Evolutionary conservation across 1,139 yeast genomes (phyloP), one percentile per base, ranked within the genome.

Genomic region (Taiozyma sp.): DNA sequence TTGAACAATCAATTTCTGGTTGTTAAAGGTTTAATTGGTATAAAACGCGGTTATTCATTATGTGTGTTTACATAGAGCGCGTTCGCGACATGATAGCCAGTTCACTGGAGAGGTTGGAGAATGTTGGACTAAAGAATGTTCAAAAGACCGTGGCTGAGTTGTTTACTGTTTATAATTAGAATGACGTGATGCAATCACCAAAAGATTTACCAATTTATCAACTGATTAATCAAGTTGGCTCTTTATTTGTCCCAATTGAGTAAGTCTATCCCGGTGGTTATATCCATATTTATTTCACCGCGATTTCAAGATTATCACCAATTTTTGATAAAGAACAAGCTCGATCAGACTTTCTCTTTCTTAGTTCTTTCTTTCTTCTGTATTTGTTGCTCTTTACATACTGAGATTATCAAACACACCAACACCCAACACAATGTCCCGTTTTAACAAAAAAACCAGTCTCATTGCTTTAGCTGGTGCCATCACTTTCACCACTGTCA

Each of bases 401-500:
- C 5, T 14, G 2, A 26, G 7, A 24, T 11, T 13, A 34, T 24
- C n/a, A n/a, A 19, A 28, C 11, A 45, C 26, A 13, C 7, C 5
- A 24, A 5, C 26, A 24, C 7, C 7, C 26, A 14, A 29, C 19
- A 50, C 24, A 29, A 52, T 50, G 50, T 46, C 46, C 13, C 55
- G 43, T 35, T 42, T 56, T 35, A 47, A 50, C 37, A 58, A 52
- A 47, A 59, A 50, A 48, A 50, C 52, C 34, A 43, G 55, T 4
- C 30, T 52, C 3, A 29, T 52, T 6, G 67, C 65, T 4, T 68
- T 71, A 2, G 67, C 79, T 1, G 71, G 77, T 9, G 73, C 74
- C 1, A 70, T 72, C 6, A 63, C 75, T 8, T 37, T 54, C 28
- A 47, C 56, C 4, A 55, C 77, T 5, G 80, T 80, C 34, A 76